A percentile compares a stretch with the other conserved stretches of the same genome.
These are phyloP conservation scores for Kingdonia uniflora DNA, from an alignment of 164 flowering plant genomes.

Conservation along the genomic window DNA sequence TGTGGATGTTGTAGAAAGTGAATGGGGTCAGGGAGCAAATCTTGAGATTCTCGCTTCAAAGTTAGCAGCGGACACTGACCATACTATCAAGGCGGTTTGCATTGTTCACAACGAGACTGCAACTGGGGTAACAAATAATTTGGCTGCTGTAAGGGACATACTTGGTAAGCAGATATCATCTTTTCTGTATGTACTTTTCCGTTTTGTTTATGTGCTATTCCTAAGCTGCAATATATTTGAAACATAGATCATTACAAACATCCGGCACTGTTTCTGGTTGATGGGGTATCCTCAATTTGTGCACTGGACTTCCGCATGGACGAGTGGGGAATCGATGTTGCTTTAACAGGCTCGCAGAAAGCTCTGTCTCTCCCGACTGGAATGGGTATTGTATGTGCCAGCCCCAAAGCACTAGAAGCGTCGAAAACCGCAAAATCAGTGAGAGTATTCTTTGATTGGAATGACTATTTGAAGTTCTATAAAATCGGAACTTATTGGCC, in stretches of 20 bases:
- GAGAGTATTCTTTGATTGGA: conserved; percentile 95
- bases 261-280: conserved; percentile 88
- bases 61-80: conserved; percentile 65
- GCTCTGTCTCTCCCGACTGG: conserved; percentile 99
- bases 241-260: conserved; percentile 77
- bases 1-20: conserved; percentile 91
- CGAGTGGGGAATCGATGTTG: conserved; percentile 97
- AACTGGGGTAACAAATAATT: conserved; percentile 92
- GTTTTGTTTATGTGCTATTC: no score
- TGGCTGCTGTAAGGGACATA: conserved; percentile 66
- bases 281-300: conserved; percentile 94
- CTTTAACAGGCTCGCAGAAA: conserved; percentile 93
- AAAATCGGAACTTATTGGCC: conserved; percentile 94
- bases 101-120: conserved; percentile 97
- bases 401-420: conserved; percentile 93
- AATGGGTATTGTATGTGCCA: conserved; percentile 85
- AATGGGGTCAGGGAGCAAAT: conserved; percentile 91
- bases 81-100: conserved; percentile 89
- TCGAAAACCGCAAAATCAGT: conserved; percentile 77
- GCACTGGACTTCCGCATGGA: conserved; percentile 99
- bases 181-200: no score
- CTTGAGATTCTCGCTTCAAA: conserved; percentile 74
- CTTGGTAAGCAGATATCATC: conserved; percentile 43
- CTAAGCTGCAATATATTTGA: conserved; percentile 5
- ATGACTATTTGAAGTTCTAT: conserved; percentile 88